Evolutionary conservation across 805 yeast genomes (phyloP).

Genomic region (Zygosaccharomyces gambellarensis): DNA sequence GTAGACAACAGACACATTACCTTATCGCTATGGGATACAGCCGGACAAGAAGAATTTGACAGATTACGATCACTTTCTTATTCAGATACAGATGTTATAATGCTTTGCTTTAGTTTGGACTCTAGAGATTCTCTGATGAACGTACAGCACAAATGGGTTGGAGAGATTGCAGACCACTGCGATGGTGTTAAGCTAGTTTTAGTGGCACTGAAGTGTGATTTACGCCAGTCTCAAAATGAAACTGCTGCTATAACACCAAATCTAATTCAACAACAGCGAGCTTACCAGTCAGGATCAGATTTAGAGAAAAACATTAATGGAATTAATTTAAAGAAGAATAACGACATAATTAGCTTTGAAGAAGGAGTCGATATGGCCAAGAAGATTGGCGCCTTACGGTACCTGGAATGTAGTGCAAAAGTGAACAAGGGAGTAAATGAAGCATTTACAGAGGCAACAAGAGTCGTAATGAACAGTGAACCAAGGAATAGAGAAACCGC

Average conservation of each 20-base stretch:
- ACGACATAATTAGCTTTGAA: conserved; percentile 71
- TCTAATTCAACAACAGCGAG: conserved; percentile 26
- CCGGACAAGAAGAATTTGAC: conserved; percentile 98
- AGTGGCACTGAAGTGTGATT: conserved; percentile 92
- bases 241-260: conserved; percentile 30
- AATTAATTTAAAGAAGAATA: conserved; percentile 18
- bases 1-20: conserved; percentile 92
- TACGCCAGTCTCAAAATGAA: conserved; percentile 65
- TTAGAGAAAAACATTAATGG: conserved; percentile 14
- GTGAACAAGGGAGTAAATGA: conserved; percentile 97
- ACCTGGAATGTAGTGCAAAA: conserved; percentile 95
- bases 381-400: conserved; percentile 87
- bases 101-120: conserved; percentile 93
- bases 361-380: conserved; percentile 93
- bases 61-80: conserved; percentile 87
- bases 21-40: conserved; percentile 95
- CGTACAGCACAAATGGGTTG: conserved; percentile 94
- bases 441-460: conserved; percentile 97
- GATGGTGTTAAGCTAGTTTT: conserved; percentile 91
- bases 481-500: conserved; percentile 62
- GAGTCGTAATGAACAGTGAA: conserved; percentile 88
- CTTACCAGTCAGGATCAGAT: conserved; percentile 13
- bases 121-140: conserved; percentile 91
- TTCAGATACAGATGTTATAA: conserved; percentile 93
- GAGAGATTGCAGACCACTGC: conserved; percentile 94